Evolutionary conservation across 257 asterid species (phyloP).

Genomic region (Solanum chiquidenum): DNA sequence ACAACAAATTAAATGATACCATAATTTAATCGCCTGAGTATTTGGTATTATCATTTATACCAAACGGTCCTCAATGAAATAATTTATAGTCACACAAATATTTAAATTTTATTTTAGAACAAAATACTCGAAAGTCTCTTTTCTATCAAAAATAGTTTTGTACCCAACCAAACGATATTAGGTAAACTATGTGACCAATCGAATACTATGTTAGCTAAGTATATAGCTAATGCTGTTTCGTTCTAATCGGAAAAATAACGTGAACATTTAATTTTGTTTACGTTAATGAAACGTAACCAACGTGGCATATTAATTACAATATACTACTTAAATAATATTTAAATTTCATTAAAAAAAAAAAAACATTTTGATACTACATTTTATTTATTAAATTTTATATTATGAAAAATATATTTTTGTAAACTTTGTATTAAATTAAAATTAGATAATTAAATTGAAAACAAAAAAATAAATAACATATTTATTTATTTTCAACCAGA

Average conservation of each 20-base stretch:
- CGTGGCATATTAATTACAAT: background rate
- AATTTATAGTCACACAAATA: background rate
- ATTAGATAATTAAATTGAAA: too few species aligned
- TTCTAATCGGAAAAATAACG: background rate
- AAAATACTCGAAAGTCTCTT: too few species aligned
- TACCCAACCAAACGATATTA: too few species aligned
- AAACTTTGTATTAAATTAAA: too few species aligned
- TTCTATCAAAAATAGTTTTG: too few species aligned
- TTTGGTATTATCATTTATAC: background rate
- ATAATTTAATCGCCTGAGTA: background rate
- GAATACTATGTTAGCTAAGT: background rate
- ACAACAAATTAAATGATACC: too few species aligned
- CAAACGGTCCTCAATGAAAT: too few species aligned
- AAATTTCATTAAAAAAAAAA: too few species aligned
- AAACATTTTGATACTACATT: too few species aligned
- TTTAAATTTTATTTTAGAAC: too few species aligned
- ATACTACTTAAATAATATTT: background rate
- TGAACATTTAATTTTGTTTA: background rate
- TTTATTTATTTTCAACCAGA: background rate
- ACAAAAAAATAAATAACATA: background rate
- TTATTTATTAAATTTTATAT: too few species aligned
- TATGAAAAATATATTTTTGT: too few species aligned
- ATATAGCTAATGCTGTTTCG: background rate
- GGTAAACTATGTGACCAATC: background rate
- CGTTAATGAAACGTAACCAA: background rate